Percentiles rank a stretch among this genome's conserved stretches.
These are phyloP conservation scores for Wallacemonas rigidus DNA, from an alignment of 208 protist genomes.

Conservation along the genomic window DNA sequence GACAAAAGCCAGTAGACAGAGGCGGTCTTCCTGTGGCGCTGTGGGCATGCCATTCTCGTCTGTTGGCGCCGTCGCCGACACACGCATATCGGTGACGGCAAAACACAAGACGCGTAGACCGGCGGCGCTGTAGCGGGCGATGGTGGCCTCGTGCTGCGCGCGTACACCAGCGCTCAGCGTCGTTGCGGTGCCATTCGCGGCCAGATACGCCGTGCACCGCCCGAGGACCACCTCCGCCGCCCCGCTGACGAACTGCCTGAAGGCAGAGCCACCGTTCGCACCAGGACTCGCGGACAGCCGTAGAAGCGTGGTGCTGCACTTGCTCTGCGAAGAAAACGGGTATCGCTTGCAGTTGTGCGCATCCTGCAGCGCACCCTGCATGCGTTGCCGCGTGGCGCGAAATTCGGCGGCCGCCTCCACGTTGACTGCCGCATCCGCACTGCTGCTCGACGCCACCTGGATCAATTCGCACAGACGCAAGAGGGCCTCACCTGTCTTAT, in stretches of 20 bases:
- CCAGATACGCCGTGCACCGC: conserved; percentile 42
- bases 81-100: conserved; percentile 48
- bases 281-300: conserved; percentile 16
- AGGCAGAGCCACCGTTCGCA: conserved; percentile 17
- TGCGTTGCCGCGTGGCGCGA: conserved; percentile 21
- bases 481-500: conserved; percentile 76
- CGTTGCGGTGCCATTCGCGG: conserved; percentile 33
- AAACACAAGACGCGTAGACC: conserved; percentile 81
- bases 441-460: conserved; percentile 13
- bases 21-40: conserved; percentile 16
- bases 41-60: conserved; percentile 17
- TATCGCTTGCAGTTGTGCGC: conserved; percentile 48
- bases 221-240: conserved; percentile 72
- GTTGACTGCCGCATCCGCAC: neutral
- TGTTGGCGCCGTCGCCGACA: neutral
- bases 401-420: conserved; percentile 17
- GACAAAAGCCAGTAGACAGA: conserved; percentile 72
- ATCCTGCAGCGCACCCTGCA: conserved; percentile 50
- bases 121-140: conserved; percentile 42
- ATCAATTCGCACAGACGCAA: conserved; percentile 35
- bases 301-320: conserved; percentile 65
- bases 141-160: conserved; percentile 40
- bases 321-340: conserved; percentile 75
- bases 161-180: conserved; percentile 40
- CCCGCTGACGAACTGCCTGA: conserved; percentile 52